phyloP scores from a whole-genome alignment of 371 early-diverging fungal genomes.

The Mucor racemosus region DNA sequence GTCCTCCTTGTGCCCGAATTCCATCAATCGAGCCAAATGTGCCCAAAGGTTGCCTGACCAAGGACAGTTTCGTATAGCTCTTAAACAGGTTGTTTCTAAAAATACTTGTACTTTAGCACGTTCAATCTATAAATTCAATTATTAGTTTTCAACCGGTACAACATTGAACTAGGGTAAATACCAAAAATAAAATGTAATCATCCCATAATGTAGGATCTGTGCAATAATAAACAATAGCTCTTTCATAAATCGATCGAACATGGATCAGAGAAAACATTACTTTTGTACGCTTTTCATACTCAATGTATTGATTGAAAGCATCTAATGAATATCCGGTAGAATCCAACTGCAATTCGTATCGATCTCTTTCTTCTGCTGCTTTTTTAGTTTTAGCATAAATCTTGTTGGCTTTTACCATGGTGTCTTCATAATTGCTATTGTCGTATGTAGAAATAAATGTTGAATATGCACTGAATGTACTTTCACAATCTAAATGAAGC shows the following conservation, averaged over 20 bases:
- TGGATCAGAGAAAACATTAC: conserved; percentile 32
- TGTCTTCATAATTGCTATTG: conserved; percentile 61
- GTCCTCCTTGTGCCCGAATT: conserved; percentile 14
- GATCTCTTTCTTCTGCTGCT: conserved; percentile 53
- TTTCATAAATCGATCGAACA: conserved; percentile 65
- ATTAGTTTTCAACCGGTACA: neutral
- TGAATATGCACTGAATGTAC: conserved; percentile 72
- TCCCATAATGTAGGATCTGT: conserved; percentile 70
- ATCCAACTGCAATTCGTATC: conserved; percentile 60
- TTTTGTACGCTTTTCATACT: conserved; percentile 40
- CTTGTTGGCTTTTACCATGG: conserved; percentile 59
- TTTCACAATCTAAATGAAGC: conserved; percentile 59
- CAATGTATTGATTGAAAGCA: conserved; percentile 58
- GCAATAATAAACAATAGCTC: conserved; percentile 62
- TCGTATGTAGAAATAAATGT: conserved; percentile 62
- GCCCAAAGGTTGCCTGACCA: conserved; percentile 73
- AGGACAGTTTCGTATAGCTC: conserved; percentile 72
- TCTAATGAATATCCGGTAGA: conserved; percentile 38
- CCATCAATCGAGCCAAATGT: conserved; percentile 43
- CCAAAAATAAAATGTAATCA: conserved; percentile 67
- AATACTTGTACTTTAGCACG: conserved; percentile 27
- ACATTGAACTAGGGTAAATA: conserved; percentile 15
- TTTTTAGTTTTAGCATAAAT: conserved; percentile 52
- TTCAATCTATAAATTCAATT: conserved; percentile 32
- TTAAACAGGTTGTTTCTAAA: conserved; percentile 35